These are phyloP conservation scores for Pontederia paniculata DNA, from an alignment of 176 grass and related monocot species.

Conservation along the genomic window DNA sequence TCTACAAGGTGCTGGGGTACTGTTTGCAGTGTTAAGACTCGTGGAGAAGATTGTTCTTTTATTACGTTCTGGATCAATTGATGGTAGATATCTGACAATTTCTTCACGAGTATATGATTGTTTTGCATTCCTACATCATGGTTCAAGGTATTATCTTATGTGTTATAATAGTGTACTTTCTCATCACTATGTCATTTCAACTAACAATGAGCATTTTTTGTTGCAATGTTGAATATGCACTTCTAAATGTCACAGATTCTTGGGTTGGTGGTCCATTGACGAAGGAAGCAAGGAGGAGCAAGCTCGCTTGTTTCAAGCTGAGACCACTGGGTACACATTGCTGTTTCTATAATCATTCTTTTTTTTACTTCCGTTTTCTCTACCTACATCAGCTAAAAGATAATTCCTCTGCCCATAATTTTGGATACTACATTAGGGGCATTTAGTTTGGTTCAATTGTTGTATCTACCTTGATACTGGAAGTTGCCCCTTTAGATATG, in stretches of 20 bases:
- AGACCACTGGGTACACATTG: slow-evolving; percentile 56
- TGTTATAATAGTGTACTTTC: not conserved
- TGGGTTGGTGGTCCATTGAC: slow-evolving; percentile 98
- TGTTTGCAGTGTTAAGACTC: slow-evolving; percentile 44
- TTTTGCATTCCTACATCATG: slow-evolving; percentile 50
- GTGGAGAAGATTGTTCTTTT: slow-evolving; percentile 43
- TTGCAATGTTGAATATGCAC: not conserved
- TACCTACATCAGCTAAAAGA: not conserved
- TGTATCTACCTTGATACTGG: too few species aligned
- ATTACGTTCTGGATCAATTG: slow-evolving; percentile 26
- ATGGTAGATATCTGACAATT: slow-evolving; percentile 34
- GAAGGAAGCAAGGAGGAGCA: slow-evolving; percentile 99
- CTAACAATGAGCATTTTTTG: not conserved
- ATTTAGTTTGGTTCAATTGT: too few species aligned
- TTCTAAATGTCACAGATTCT: slow-evolving; percentile 36
- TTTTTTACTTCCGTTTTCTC: not conserved
- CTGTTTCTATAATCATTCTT: not conserved
- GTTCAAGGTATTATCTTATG: slow-evolving; percentile 51
- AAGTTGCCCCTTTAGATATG: too few species aligned
- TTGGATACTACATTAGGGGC: too few species aligned
- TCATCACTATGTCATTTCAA: not conserved
- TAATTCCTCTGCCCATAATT: too few species aligned
- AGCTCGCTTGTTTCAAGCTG: slow-evolving; percentile 72
- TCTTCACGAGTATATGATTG: slow-evolving; percentile 38
- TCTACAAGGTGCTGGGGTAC: slow-evolving; percentile 35